These are phyloP conservation scores for Cladosporium colombiae DNA, from an alignment of 2,329 filamentous ascomycete genomes.

Conservation along the genomic window DNA sequence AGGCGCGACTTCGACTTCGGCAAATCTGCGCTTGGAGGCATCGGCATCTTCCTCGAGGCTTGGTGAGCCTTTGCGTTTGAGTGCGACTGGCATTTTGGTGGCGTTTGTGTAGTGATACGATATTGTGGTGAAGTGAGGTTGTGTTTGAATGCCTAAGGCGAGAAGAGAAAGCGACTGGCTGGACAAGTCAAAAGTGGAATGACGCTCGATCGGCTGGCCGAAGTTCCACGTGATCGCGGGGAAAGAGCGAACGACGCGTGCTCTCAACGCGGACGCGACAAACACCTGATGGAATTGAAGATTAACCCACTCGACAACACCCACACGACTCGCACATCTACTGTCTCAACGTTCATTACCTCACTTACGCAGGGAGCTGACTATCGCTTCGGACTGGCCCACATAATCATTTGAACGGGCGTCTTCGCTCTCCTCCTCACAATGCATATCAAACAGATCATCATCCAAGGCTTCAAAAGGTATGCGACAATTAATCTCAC, in stretches of 20 bases:
- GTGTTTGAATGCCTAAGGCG: neutral
- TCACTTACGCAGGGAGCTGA: neutral
- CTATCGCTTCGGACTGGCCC: constrained; percentile 1
- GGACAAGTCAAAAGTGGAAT: neutral
- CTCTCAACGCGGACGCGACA: constrained; percentile 1
- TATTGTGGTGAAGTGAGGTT: neutral
- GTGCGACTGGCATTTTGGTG: constrained; percentile 31
- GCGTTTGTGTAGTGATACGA: constrained; percentile 2
- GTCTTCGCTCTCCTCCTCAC: constrained; percentile 10
- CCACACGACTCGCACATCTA: neutral
- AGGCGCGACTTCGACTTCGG: constrained; percentile 20
- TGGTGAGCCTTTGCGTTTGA: constrained; percentile 42
- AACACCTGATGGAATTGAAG: neutral
- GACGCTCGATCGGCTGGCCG: neutral
- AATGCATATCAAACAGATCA: constrained; percentile 99
- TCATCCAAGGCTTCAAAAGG: constrained; percentile 99
- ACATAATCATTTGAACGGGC: neutral
- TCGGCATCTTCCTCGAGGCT: constrained; percentile 35
- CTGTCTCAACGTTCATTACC: neutral
- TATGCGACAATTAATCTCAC: constrained; percentile 44
- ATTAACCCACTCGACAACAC: neutral
- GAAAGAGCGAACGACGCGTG: neutral
- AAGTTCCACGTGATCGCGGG: constrained; percentile 1
- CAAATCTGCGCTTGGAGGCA: constrained; percentile 40
- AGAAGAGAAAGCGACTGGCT: constrained; percentile 6